These are phyloP conservation scores for Paraconiothyrium sp. DNA, from an alignment of 2,329 filamentous ascomycete species.

Conservation along the genomic window DNA sequence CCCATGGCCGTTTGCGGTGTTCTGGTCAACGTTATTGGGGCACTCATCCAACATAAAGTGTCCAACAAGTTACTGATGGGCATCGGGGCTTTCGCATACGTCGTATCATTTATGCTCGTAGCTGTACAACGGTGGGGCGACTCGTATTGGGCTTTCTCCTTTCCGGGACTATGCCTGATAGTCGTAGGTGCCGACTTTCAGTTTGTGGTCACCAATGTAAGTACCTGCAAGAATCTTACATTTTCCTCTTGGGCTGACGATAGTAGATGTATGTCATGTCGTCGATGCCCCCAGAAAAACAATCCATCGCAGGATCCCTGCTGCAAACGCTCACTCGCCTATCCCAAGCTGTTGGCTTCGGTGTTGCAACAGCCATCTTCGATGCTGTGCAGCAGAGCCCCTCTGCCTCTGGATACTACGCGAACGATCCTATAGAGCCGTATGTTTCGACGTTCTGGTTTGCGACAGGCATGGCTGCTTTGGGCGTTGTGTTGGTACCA, in stretches of 20 bases:
- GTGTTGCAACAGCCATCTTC: constrained; percentile 70
- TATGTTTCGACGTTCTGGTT: constrained; percentile 65
- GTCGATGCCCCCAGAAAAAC: constrained; percentile 68
- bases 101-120: constrained; percentile 62
- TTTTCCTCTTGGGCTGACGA: constrained; percentile 16
- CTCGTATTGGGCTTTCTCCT: constrained; percentile 72
- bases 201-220: constrained; percentile 74
- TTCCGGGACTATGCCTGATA: constrained; percentile 68
- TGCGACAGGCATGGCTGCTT: constrained; percentile 54
- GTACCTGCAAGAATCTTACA: constrained; percentile 32
- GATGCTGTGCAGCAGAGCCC: constrained; percentile 53
- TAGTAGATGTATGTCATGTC: constrained; percentile 74
- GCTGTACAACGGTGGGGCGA: constrained; percentile 65
- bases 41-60: constrained; percentile 68
- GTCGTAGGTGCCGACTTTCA: constrained; percentile 75
- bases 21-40: constrained; percentile 70
- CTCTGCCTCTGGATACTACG: constrained; percentile 51
- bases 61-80: constrained; percentile 72
- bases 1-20: constrained; percentile 72
- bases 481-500: constrained; percentile 59
- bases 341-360: constrained; percentile 67
- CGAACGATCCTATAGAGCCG: constrained; percentile 57
- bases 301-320: constrained; percentile 73
- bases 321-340: constrained; percentile 73
- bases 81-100: constrained; percentile 58